phyloP scores from a whole-genome alignment of 2,329 filamentous ascomycete species.

The Trichoderma atrobrunneum region DNA sequence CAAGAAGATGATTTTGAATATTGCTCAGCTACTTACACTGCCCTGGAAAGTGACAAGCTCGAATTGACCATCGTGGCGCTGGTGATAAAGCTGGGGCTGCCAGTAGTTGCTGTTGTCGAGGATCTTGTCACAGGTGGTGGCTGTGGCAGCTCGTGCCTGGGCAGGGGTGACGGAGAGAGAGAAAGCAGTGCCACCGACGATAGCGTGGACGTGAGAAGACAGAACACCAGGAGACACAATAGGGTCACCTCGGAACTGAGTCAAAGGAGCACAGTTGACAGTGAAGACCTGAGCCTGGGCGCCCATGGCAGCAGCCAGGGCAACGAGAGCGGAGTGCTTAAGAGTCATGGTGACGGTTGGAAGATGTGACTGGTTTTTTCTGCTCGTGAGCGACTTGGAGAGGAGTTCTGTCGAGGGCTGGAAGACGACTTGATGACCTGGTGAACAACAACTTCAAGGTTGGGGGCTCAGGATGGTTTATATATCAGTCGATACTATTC shows the following conservation, averaged over 20 bases:
- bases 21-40: slow-evolving; percentile 20
- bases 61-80: slow-evolving; percentile 56
- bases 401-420: not conserved
- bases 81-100: slow-evolving; percentile 56
- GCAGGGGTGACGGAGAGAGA: slow-evolving; percentile 52
- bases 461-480: not conserved
- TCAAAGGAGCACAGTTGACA: slow-evolving; percentile 29
- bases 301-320: not conserved
- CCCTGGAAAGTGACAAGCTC: slow-evolving; percentile 36
- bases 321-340: slow-evolving; percentile 6
- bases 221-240: slow-evolving; percentile 54
- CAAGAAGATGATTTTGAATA: not conserved
- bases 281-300: slow-evolving; percentile 27
- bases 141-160: slow-evolving; percentile 51
- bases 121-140: slow-evolving; percentile 62
- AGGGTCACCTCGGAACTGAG: slow-evolving; percentile 54
- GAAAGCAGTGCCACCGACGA: slow-evolving; percentile 63
- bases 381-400: not conserved
- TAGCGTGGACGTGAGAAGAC: slow-evolving; percentile 57
- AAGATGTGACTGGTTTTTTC: not conserved
- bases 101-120: slow-evolving; percentile 67
- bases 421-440: slow-evolving; percentile 10
- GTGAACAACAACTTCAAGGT: not conserved
- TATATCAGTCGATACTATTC: not conserved
- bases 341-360: slow-evolving; percentile 4